A percentile compares a stretch with the other conserved stretches of the same genome.
Conservation (phyloP, 352 stramenopile species). For the Phytopythium montanum region DNA sequence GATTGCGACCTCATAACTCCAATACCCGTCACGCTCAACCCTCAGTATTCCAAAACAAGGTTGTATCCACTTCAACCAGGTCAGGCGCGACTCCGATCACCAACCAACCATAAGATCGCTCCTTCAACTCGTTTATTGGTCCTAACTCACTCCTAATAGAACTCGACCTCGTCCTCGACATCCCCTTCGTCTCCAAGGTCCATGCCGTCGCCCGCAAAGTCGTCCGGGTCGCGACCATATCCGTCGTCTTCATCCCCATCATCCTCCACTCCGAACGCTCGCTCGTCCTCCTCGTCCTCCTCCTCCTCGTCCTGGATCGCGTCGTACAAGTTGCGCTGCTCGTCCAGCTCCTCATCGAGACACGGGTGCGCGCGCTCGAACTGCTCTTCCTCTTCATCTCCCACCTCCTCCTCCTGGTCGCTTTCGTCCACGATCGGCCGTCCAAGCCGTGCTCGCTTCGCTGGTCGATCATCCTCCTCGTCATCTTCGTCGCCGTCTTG, state of each 20-base stretch:
- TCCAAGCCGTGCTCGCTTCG: constrained; percentile 11
- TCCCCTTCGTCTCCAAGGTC: background rate
- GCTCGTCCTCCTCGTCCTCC: constrained; percentile 9
- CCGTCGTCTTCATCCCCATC: constrained; percentile 9
- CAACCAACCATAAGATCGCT: too few species aligned
- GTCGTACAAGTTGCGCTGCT: constrained; percentile 2
- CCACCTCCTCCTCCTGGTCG: constrained; percentile 28
- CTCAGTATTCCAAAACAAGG: background rate
- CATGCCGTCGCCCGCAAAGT: constrained; percentile 4
- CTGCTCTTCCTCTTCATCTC: constrained; percentile 20
- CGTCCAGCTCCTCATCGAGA: background rate
- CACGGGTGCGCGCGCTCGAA: background rate
- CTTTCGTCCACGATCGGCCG: constrained; percentile 26
- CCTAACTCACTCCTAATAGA: background rate
- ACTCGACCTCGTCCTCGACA: constrained; percentile 3
- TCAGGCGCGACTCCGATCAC: too few species aligned
- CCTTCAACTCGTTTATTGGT: background rate
- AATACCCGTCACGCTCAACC: background rate
- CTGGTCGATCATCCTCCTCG: constrained; percentile 10
- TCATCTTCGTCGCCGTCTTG: constrained; percentile 10
- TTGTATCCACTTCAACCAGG: background rate
- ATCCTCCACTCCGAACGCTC: constrained; percentile 15
- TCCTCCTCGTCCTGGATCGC: constrained; percentile 8
- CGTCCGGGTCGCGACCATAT: constrained; percentile 6
- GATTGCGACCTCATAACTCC: background rate